Conservation (phyloP, 2,329 filamentous ascomycete species). For the Hymenoscyphus fraxineus region DNA sequence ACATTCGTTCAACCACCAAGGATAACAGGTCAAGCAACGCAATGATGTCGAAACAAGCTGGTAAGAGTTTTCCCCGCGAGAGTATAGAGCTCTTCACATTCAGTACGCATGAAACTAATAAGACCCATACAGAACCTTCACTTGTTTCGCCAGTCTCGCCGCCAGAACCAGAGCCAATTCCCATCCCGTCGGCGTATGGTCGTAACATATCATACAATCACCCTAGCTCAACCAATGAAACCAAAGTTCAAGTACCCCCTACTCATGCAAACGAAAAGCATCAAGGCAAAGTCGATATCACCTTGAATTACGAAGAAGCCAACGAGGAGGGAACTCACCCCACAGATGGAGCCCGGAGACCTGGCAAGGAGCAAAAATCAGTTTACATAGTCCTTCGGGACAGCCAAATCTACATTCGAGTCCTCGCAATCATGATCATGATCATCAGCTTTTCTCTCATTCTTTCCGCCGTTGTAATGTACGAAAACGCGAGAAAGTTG, state of each 20-base stretch:
- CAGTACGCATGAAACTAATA: neutral
- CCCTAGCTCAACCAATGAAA: neutral
- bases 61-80: neutral
- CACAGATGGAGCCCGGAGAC: neutral
- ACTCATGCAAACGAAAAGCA: neutral
- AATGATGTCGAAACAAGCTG: neutral
- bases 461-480: conserved; percentile 19
- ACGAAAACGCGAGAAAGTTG: conserved; percentile 16
- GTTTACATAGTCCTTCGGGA: conserved; percentile 10
- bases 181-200: conserved; percentile 16
- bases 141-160: neutral
- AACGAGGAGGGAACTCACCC: neutral
- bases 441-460: conserved; percentile 21
- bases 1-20: no score
- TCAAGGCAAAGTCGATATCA: neutral
- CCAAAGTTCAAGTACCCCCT: neutral
- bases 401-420: conserved; percentile 16
- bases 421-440: conserved; percentile 20
- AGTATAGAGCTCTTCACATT: neutral
- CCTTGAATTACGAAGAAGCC: neutral
- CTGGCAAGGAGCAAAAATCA: conserved; percentile 1
- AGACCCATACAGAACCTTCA: neutral
- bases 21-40: neutral
- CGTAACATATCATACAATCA: conserved; percentile 17
- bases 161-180: conserved; percentile 5